Percentiles rank a stretch among this genome's conserved stretches.
These are phyloP conservation scores for Fomes fomentarius DNA, from an alignment of 1,284 basidiomycete genomes.

Conservation along the genomic window DNA sequence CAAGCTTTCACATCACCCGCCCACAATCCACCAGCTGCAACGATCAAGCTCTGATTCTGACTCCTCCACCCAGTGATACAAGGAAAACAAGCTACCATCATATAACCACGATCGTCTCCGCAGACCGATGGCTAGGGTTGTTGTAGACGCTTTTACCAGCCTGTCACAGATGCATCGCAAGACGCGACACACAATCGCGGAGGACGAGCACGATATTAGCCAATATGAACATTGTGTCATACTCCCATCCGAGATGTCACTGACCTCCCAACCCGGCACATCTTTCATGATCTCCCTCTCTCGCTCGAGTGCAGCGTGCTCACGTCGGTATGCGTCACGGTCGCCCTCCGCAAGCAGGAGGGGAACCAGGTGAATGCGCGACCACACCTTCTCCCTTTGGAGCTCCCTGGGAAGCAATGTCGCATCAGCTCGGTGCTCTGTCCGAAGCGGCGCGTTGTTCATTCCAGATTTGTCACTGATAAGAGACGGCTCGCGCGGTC, in stretches of 20 bases:
- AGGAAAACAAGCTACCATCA: conserved; percentile 40
- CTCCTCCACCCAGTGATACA: conserved; percentile 26
- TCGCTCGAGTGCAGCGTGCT: conserved; percentile 77
- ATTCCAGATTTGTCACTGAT: conserved; percentile 39
- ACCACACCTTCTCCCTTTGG: conserved; percentile 93
- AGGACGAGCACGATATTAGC: conserved; percentile 23
- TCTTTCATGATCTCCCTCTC: conserved; percentile 97
- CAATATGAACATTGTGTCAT: conserved; percentile 21
- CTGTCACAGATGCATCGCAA: conserved; percentile 40
- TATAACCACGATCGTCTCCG: conserved; percentile 61
- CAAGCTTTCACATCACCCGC: conserved; percentile 15
- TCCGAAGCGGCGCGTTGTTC: conserved; percentile 21
- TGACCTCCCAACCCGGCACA: conserved; percentile 92
- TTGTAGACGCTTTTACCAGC: conserved; percentile 87
- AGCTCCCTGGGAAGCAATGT: conserved; percentile 73
- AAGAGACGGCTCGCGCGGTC: conserved; percentile 56
- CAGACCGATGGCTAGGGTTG: conserved; percentile 77
- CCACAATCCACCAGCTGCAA: conserved; percentile 21
- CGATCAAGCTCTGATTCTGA: conserved; percentile 28
- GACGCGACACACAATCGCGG: conserved; percentile 25
- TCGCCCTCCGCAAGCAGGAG: conserved; percentile 92
- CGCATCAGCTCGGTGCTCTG: conserved; percentile 30
- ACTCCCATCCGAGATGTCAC: conserved; percentile 37
- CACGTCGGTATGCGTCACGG: conserved; percentile 85
- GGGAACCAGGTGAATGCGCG: conserved; percentile 93